These are phyloP conservation scores for Phylloporus sp. DNA, from an alignment of 768 basidiomycete species.

Conservation along the genomic window DNA sequence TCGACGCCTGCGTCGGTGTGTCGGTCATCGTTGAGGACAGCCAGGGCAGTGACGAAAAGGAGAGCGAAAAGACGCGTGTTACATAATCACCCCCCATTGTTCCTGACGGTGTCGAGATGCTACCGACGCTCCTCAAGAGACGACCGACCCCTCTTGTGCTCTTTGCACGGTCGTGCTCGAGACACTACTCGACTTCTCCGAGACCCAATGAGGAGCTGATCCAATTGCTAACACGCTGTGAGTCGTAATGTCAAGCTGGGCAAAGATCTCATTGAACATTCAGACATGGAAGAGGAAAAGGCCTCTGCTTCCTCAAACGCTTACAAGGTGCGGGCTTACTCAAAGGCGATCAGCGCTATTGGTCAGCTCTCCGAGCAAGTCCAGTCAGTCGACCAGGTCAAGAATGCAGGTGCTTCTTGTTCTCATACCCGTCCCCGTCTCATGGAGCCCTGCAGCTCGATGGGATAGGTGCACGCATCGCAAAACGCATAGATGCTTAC, in stretches of 20 bases:
- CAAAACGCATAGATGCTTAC: constrained; percentile 43
- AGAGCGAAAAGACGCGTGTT: constrained; percentile 20
- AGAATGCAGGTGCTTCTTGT: constrained; percentile 16
- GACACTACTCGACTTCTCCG: constrained; percentile 15
- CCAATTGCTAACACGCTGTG: constrained; percentile 42
- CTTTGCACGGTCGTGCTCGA: constrained; percentile 7
- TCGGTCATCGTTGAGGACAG: constrained; percentile 24
- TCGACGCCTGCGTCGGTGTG: constrained; percentile 25
- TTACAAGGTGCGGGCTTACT: constrained; percentile 51
- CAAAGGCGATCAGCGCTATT: constrained; percentile 44
- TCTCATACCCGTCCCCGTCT: neutral
- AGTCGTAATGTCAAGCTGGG: constrained; percentile 8
- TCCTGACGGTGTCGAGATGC: constrained; percentile 10
- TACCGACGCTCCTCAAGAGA: constrained; percentile 15
- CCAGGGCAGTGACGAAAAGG: no score
- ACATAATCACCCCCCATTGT: constrained; percentile 16
- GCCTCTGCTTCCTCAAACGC: constrained; percentile 33
- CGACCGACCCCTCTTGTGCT: neutral
- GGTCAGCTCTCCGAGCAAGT: constrained; percentile 40
- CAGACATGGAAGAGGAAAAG: constrained; percentile 45
- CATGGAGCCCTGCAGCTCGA: constrained; percentile 22
- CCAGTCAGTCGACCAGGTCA: constrained; percentile 40
- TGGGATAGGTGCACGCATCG: constrained; percentile 39
- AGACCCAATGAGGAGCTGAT: constrained; percentile 38
- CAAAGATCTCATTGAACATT: neutral